A percentile compares a stretch with the other conserved stretches of the same genome.
Conservation (phyloP, 768 basidiomycete genomes). For the Boletus rubropictus region DNA sequence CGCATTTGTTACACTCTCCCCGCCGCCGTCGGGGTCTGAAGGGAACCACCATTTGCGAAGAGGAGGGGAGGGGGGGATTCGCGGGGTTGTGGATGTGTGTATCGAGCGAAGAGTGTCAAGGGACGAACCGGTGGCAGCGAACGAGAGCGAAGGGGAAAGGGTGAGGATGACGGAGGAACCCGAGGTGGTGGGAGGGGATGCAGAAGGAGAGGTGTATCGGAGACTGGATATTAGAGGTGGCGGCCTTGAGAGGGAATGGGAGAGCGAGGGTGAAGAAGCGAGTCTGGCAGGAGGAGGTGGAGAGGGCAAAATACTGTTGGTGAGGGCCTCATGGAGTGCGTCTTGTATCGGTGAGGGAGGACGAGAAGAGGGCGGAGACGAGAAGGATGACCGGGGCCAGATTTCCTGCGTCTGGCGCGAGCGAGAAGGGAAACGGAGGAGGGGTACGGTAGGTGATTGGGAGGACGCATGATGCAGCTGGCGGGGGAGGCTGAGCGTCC, state of each 20-base stretch:
- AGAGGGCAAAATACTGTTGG: conserved; percentile 35
- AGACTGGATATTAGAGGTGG: conserved; percentile 52
- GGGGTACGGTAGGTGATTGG: conserved; percentile 7
- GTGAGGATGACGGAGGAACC: conserved; percentile 10
- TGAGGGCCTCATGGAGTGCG: conserved; percentile 42
- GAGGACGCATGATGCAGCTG: conserved; percentile 10
- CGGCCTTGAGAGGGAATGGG: conserved; percentile 34
- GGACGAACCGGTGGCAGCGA: conserved; percentile 38
- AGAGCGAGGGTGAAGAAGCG: conserved; percentile 31
- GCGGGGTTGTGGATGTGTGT: conserved; percentile 27
- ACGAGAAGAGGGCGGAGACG: conserved; percentile 7
- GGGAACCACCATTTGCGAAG: conserved; percentile 48
- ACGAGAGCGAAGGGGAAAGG: conserved; percentile 16
- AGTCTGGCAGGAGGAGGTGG: conserved; percentile 42
- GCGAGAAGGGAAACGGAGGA: conserved; percentile 16
- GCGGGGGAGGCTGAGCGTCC: conserved; percentile 14
- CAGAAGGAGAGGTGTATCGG: conserved; percentile 57
- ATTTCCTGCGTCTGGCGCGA: not conserved
- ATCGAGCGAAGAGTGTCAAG: conserved; percentile 53
- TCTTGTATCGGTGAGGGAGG: conserved; percentile 38
- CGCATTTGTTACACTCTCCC: conserved; percentile 39
- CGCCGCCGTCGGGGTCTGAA: conserved; percentile 34
- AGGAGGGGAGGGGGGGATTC: conserved; percentile 20
- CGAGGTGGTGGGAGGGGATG: conserved; percentile 44
- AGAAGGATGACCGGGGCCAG: not conserved